These are phyloP conservation scores for Colletotrichum endophyticum DNA, from an alignment of 2,329 filamentous ascomycete species.

Conservation along the genomic window DNA sequence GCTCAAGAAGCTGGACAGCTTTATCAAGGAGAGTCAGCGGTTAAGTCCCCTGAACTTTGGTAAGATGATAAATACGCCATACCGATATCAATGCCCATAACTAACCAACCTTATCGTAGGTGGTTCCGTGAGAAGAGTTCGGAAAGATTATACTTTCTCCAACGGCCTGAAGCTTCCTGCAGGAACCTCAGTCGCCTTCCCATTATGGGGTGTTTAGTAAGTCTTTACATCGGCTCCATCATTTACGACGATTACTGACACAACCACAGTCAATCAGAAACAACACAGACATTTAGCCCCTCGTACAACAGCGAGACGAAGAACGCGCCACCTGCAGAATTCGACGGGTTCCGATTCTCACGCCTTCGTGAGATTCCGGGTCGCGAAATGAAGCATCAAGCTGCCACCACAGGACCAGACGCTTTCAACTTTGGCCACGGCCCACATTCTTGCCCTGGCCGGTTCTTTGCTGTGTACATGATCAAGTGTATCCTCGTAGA, in stretches of 20 bases:
- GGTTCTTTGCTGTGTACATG: constrained; percentile 20
- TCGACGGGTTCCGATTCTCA: constrained; percentile 28
- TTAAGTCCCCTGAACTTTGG: constrained; percentile 29
- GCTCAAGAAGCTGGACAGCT: constrained; percentile 45
- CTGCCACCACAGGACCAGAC: constrained; percentile 36
- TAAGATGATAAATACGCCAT: neutral
- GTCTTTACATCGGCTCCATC: neutral
- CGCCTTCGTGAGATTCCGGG: constrained; percentile 22
- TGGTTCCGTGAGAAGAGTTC: constrained; percentile 40
- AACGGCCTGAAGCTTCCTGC: constrained; percentile 34
- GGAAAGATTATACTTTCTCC: constrained; percentile 41
- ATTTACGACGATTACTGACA: accelerated
- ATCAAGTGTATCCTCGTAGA: constrained; percentile 22
- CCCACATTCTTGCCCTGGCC: constrained; percentile 21
- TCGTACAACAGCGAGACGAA: constrained; percentile 16
- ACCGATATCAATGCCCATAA: neutral
- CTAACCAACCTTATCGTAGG: constrained; percentile 24
- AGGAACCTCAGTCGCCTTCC: constrained; percentile 27
- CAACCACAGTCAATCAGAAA: neutral
- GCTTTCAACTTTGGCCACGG: constrained; percentile 44
- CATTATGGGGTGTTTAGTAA: constrained; percentile 24
- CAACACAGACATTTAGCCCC: constrained; percentile 19
- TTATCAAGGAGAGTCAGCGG: constrained; percentile 42
- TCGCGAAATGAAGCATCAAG: constrained; percentile 28
- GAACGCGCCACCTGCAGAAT: constrained; percentile 23